Evolutionary conservation across 768 basidiomycete genomes (phyloP).

Genomic region (Neoboletus subvelutipes): DNA sequence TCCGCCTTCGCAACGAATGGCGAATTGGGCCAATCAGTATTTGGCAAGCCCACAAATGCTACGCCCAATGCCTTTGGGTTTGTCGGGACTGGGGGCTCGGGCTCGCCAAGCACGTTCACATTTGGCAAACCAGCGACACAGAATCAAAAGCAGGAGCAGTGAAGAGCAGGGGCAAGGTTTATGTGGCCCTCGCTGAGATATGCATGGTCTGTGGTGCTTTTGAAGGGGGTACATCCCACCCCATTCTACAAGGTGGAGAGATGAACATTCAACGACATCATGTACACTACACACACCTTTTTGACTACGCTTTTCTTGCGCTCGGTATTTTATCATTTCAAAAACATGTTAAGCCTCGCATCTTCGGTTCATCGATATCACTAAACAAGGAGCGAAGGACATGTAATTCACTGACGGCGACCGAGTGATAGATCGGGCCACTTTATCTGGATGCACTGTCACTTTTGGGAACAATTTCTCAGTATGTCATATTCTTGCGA

Average conservation of each 20-base stretch:
- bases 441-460: too few species aligned
- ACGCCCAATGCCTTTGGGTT: slow-evolving; percentile 36
- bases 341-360: neutral
- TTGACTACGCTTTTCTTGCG: slow-evolving; percentile 2
- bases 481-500: neutral
- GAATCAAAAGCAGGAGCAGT: slow-evolving; percentile 37
- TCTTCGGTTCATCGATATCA: neutral
- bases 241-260: neutral
- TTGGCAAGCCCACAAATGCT: slow-evolving; percentile 20
- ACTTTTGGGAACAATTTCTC: too few species aligned
- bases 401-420: neutral
- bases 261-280: neutral
- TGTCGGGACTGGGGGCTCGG: slow-evolving; percentile 17
- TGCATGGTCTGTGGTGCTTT: neutral
- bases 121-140: slow-evolving; percentile 31
- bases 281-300: slow-evolving; percentile 19
- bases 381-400: neutral
- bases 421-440: neutral
- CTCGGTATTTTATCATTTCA: neutral
- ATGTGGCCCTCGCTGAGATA: neutral
- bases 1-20: neutral
- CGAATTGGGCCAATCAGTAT: slow-evolving; percentile 7
- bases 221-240: neutral
- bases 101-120: slow-evolving; percentile 15
- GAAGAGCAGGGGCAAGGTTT: neutral